Evolutionary conservation across 768 basidiomycete genomes (phyloP).

Genomic region (Mrakia frigida): DNA sequence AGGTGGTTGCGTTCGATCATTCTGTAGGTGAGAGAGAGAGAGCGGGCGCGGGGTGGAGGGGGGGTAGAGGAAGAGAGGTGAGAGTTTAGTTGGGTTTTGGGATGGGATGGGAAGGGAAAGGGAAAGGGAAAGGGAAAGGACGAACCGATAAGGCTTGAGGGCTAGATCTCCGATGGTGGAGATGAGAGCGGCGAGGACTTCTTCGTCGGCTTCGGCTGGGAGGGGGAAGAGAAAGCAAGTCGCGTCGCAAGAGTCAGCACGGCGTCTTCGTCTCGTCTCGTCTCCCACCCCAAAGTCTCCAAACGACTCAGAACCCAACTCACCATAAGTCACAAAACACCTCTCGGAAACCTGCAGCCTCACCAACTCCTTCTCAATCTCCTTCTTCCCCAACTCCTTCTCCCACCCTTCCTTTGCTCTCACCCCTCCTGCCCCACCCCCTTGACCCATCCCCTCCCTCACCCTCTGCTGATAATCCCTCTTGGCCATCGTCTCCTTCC

Average conservation of each 20-base stretch:
- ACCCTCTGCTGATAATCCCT: constrained; percentile 38
- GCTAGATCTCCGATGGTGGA: not conserved
- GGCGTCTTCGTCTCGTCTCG: not conserved
- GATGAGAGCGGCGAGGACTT: not conserved
- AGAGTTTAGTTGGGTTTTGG: not conserved
- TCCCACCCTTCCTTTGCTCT: constrained; percentile 29
- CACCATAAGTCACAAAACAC: constrained; percentile 42
- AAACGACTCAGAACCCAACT: constrained; percentile 27
- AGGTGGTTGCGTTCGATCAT: constrained; percentile 43
- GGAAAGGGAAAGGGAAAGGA: not conserved
- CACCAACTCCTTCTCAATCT: constrained; percentile 39
- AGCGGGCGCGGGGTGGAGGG: not conserved
- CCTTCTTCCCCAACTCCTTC: constrained; percentile 33
- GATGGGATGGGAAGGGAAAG: not conserved
- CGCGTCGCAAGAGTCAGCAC: not conserved
- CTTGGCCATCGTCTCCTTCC: constrained; percentile 37
- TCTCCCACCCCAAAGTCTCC: not conserved
- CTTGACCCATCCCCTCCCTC: constrained; percentile 36
- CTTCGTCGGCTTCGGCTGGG: not conserved
- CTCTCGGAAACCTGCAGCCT: constrained; percentile 39
- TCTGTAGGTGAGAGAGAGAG: constrained; percentile 33
- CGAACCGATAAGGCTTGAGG: not conserved
- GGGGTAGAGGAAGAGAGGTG: not conserved
- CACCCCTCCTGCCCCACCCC: constrained; percentile 1
- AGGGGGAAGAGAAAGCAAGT: not conserved